A percentile compares a stretch with the other conserved stretches of the same genome.
Evolutionary conservation across 257 asterid species (phyloP).

Genomic region (Euphrasia confusa): DNA sequence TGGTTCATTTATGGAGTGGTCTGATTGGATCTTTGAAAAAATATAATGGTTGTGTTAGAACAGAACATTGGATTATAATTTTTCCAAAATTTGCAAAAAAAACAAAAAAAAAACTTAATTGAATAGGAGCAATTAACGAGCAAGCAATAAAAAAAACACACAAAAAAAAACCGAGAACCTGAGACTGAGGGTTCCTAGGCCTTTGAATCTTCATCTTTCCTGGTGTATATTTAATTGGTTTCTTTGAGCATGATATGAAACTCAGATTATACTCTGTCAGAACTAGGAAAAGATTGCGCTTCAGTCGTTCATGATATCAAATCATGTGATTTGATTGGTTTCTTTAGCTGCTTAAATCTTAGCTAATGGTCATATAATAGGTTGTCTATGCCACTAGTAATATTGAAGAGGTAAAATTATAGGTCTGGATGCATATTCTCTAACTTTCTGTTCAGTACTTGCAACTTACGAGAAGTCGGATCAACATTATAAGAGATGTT

Average conservation of each 20-base stretch:
- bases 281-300: neutral
- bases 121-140: too few species aligned
- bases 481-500: neutral
- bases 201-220: neutral
- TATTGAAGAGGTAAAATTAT: neutral
- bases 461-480: slow-evolving; percentile 13
- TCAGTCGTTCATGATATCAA: neutral
- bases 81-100: too few species aligned
- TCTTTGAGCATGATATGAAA: neutral
- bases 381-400: slow-evolving; percentile 9
- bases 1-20: neutral
- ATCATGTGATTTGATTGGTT: slow-evolving; percentile 12
- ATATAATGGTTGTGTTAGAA: too few species aligned
- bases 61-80: too few species aligned
- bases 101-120: too few species aligned
- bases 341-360: neutral
- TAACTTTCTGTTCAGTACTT: slow-evolving; percentile 2
- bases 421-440: slow-evolving; percentile 1
- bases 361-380: slow-evolving; percentile 13
- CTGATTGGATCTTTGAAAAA: too few species aligned
- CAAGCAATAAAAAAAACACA: neutral
- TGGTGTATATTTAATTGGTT: neutral
- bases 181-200: neutral
- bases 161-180: slow-evolving; percentile 4
- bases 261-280: neutral